phyloP scores from a whole-genome alignment of 1,139 yeast genomes.

The Debaryomycetaceae sp. region DNA sequence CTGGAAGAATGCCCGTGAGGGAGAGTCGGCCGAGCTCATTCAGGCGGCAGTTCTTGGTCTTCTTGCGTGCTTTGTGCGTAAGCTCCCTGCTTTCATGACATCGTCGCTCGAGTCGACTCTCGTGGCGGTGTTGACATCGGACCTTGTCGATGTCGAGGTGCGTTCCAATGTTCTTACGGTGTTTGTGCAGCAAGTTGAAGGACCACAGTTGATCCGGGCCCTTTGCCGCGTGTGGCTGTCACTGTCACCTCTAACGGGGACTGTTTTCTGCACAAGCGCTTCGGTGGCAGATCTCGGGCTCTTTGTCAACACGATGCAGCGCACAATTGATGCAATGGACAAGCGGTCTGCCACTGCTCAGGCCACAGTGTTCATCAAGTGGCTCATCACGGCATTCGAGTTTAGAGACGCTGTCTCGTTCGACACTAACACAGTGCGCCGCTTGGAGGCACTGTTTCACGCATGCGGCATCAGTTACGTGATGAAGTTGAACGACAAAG shows the following conservation, averaged over 20 bases:
- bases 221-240: conserved; percentile 62
- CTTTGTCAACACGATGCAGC: conserved; percentile 62
- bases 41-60: conserved; percentile 70
- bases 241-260: too few relatives aligned
- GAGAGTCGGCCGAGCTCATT: conserved; percentile 26
- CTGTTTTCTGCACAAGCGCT: conserved; percentile 28
- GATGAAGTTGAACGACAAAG: conserved; percentile 88
- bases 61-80: conserved; percentile 70
- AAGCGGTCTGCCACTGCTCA: conserved; percentile 71
- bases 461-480: conserved; percentile 72
- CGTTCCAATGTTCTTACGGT: conserved; percentile 64
- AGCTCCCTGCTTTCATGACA: conserved; percentile 81
- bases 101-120: conserved; percentile 64
- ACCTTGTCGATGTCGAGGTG: conserved; percentile 52
- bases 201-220: conserved; percentile 56
- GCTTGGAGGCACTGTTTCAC: conserved; percentile 76
- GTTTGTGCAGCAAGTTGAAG: conserved; percentile 66
- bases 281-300: conserved; percentile 63
- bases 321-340: conserved; percentile 60
- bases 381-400: conserved; percentile 71
- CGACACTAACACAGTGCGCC: conserved; percentile 70
- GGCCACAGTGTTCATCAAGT: conserved; percentile 65
- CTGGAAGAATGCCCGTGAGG: conserved; percentile 35
- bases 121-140: conserved; percentile 52
- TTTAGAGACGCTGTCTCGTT: conserved; percentile 44